A percentile compares a stretch with the other conserved stretches of the same genome.
These are phyloP conservation scores for Pseudozyma pruni DNA, from an alignment of 1,284 basidiomycete genomes.

Conservation along the genomic window DNA sequence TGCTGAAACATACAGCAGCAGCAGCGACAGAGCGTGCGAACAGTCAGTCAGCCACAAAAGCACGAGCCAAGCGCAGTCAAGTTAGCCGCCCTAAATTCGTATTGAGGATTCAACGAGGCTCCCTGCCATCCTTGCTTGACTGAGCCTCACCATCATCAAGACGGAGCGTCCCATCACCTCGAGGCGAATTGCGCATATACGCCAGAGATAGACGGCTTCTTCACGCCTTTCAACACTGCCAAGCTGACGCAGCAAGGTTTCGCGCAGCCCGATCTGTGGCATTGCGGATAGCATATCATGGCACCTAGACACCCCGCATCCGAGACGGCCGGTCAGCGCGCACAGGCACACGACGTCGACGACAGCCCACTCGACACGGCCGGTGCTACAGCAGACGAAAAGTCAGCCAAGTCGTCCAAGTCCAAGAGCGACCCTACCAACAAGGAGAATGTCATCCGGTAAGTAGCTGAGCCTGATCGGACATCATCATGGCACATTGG, in stretches of 20 bases:
- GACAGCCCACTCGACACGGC: slow-evolving; percentile 6
- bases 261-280: too few relatives aligned
- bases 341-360: slow-evolving; percentile 27
- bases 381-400: neutral
- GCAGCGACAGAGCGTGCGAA: neutral
- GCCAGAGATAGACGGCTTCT: too few relatives aligned
- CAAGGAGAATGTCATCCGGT: slow-evolving; percentile 39
- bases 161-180: neutral
- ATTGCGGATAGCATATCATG: too few relatives aligned
- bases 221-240: too few relatives aligned
- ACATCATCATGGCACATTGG: too few relatives aligned
- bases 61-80: slow-evolving; percentile 14
- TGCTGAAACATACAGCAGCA: neutral
- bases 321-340: slow-evolving; percentile 36
- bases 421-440: slow-evolving; percentile 16
- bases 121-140: too few relatives aligned
- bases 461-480: too few relatives aligned
- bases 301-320: slow-evolving; percentile 37
- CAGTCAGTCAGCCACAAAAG: slow-evolving; percentile 7
- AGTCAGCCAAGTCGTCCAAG: neutral
- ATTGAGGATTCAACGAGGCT: too few relatives aligned
- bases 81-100: neutral
- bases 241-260: too few relatives aligned
- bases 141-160: neutral
- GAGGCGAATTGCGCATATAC: neutral